These are phyloP conservation scores for Sicyos edulis DNA, from an alignment of 306 rosid genomes.

Conservation along the genomic window DNA sequence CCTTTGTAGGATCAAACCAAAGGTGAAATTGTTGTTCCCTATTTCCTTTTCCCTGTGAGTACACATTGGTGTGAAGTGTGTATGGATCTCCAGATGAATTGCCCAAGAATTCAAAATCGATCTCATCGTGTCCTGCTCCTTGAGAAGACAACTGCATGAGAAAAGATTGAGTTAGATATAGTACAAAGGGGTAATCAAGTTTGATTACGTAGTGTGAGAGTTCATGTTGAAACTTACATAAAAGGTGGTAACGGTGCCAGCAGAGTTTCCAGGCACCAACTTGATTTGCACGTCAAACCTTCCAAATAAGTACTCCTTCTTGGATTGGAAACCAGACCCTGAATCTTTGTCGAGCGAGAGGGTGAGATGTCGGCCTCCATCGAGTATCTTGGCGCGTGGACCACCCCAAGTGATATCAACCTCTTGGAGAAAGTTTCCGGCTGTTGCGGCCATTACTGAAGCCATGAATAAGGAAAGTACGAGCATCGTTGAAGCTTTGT, in stretches of 20 bases:
- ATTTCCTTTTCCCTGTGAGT: constrained; percentile 30
- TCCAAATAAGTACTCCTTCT: constrained; percentile 53
- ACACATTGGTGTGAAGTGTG: constrained; percentile 34
- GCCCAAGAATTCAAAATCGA: constrained; percentile 46
- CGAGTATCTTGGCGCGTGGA: constrained; percentile 44
- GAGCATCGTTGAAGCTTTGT: constrained; percentile 17
- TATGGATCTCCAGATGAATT: constrained; percentile 37
- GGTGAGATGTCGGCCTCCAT: constrained; percentile 55
- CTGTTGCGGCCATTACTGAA: constrained; percentile 25
- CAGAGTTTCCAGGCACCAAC: constrained; percentile 75
- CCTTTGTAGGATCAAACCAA: constrained; percentile 48
- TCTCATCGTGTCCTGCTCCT: constrained; percentile 43
- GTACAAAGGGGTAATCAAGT: background rate
- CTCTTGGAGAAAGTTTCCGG: constrained; percentile 56
- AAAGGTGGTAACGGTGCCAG: constrained; percentile 77
- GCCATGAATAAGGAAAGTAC: constrained; percentile 18
- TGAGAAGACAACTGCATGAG: constrained; percentile 53
- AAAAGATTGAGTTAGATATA: background rate
- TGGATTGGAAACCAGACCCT: constrained; percentile 82
- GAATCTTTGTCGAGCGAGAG: constrained; percentile 66
- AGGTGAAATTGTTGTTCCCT: constrained; percentile 37
- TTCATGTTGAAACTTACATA: constrained; percentile 36
- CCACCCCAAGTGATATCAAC: constrained; percentile 66
- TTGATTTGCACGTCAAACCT: constrained; percentile 74
- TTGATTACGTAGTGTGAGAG: background rate